Evolutionary conservation across 306 rosid genomes (phyloP).

Genomic region (Castanea crenata): DNA sequence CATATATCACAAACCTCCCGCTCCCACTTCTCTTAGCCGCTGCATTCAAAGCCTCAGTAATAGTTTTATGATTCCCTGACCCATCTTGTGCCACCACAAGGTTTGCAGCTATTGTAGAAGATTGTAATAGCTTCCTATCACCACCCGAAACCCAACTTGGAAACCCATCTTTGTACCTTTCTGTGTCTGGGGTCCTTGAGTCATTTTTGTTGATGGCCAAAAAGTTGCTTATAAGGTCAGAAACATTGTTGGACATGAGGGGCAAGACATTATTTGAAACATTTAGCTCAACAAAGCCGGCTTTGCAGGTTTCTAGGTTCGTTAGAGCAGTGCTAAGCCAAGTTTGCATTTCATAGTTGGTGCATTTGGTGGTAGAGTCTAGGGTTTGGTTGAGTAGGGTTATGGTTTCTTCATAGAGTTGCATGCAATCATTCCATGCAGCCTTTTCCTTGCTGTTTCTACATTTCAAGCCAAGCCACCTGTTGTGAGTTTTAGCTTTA

Average conservation of each 20-base stretch:
- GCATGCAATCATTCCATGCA: conserved; percentile 50
- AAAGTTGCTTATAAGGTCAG: conserved; percentile 41
- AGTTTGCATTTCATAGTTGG: conserved; percentile 42
- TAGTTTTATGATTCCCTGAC: conserved; percentile 38
- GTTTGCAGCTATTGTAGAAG: conserved; percentile 22
- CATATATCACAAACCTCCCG: conserved; percentile 47
- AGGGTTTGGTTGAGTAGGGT: conserved; percentile 46
- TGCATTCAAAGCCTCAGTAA: conserved; percentile 42
- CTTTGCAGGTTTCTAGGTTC: conserved; percentile 49
- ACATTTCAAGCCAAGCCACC: conserved; percentile 41
- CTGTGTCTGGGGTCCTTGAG: conserved; percentile 13
- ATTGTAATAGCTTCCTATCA: conserved; percentile 44
- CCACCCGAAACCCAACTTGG: conserved; percentile 44
- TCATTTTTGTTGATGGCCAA: conserved; percentile 35
- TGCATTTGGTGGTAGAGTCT: conserved; percentile 21
- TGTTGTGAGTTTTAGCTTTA: conserved; percentile 30
- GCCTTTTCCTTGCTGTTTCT: conserved; percentile 35
- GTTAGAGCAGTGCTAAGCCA: conserved; percentile 58
- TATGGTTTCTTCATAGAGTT: conserved; percentile 48
- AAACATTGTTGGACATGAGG: conserved; percentile 47
- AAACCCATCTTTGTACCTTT: conserved; percentile 27
- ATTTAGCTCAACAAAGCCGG: conserved; percentile 50
- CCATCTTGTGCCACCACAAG: conserved; percentile 65
- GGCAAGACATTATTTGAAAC: conserved; percentile 39
- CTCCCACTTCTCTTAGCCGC: conserved; percentile 31